These are phyloP conservation scores for Pichia gijzeniarum DNA, from an alignment of 805 yeast genomes.

Conservation along the genomic window DNA sequence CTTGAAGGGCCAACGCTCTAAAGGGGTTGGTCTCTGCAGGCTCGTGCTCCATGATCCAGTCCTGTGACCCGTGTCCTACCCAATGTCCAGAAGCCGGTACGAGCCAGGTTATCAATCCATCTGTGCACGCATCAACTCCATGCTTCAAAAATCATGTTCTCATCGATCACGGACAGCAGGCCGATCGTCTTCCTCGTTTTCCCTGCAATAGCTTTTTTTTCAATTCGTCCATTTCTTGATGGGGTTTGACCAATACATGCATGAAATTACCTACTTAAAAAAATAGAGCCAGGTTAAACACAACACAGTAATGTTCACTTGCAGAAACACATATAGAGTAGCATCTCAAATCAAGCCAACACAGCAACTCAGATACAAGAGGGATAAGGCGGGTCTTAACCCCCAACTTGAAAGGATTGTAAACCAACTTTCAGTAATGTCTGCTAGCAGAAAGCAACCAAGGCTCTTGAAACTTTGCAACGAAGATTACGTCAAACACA, in stretches of 20 bases:
- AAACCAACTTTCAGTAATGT: slow-evolving; percentile 67
- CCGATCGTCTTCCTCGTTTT: too few relatives aligned
- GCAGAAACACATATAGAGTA: not conserved
- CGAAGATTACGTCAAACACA: slow-evolving; percentile 84
- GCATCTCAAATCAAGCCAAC: slow-evolving; percentile 16
- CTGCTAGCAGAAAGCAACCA: slow-evolving; percentile 88
- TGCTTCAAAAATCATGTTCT: too few relatives aligned
- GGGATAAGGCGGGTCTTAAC: slow-evolving; percentile 22
- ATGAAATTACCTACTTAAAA: too few relatives aligned
- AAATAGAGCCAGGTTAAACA: not conserved
- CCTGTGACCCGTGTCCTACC: too few relatives aligned
- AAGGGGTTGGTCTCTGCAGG: slow-evolving; percentile 7
- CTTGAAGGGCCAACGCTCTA: slow-evolving; percentile 5
- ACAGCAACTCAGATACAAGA: slow-evolving; percentile 39
- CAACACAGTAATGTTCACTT: slow-evolving; percentile 1
- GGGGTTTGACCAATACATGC: too few relatives aligned
- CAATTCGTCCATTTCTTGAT: too few relatives aligned
- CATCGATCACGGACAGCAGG: too few relatives aligned
- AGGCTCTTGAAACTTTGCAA: slow-evolving; percentile 62
- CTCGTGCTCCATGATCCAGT: not conserved
- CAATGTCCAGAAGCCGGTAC: not conserved
- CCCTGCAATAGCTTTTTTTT: too few relatives aligned
- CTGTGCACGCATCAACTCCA: too few relatives aligned
- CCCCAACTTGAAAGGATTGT: slow-evolving; percentile 28
- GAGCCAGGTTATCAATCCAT: too few relatives aligned